Percentiles rank a stretch among this genome's conserved stretches.
These are phyloP conservation scores for Ceratobasidium theobromae DNA, from an alignment of 1,284 basidiomycete genomes.

Conservation along the genomic window DNA sequence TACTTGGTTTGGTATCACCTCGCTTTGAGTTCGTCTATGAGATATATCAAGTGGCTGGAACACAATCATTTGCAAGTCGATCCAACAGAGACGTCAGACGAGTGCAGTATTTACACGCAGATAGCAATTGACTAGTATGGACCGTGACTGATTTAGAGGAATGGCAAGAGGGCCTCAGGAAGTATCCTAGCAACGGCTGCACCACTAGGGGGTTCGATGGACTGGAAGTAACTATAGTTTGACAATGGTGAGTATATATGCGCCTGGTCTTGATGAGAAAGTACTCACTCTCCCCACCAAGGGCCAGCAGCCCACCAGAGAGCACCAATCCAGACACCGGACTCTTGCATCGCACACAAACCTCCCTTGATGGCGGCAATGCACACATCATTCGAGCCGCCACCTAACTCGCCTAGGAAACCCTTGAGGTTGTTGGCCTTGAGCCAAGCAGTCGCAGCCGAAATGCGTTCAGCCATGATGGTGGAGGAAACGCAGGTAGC, in stretches of 20 bases:
- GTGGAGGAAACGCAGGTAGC: constrained; percentile 58
- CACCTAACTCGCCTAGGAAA: constrained; percentile 64
- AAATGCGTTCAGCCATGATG: constrained; percentile 59
- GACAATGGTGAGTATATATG: background rate
- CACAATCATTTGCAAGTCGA: too few relatives aligned
- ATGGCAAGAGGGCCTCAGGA: constrained; percentile 58
- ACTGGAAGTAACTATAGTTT: constrained; percentile 27
- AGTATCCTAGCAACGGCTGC: constrained; percentile 54
- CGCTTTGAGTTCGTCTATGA: too few relatives aligned
- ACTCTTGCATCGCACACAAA: constrained; percentile 59
- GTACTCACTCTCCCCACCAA: constrained; percentile 25
- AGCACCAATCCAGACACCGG: constrained; percentile 59
- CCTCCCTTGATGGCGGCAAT: constrained; percentile 58
- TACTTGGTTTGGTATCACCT: too few relatives aligned
- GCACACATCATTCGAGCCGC: constrained; percentile 56
- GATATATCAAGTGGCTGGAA: too few relatives aligned
- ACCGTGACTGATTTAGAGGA: constrained; percentile 46
- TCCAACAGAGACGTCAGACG: too few relatives aligned
- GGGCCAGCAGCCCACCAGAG: constrained; percentile 37
- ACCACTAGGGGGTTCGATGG: constrained; percentile 55
- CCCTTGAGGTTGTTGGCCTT: constrained; percentile 60
- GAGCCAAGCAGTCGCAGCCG: constrained; percentile 59
- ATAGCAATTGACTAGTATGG: background rate
- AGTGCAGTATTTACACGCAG: background rate
- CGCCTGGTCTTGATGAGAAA: background rate